Percentiles rank a stretch among this genome's conserved stretches.
These are phyloP conservation scores for Phytophthora tubulina DNA, from an alignment of 352 stramenopile species.

Conservation along the genomic window DNA sequence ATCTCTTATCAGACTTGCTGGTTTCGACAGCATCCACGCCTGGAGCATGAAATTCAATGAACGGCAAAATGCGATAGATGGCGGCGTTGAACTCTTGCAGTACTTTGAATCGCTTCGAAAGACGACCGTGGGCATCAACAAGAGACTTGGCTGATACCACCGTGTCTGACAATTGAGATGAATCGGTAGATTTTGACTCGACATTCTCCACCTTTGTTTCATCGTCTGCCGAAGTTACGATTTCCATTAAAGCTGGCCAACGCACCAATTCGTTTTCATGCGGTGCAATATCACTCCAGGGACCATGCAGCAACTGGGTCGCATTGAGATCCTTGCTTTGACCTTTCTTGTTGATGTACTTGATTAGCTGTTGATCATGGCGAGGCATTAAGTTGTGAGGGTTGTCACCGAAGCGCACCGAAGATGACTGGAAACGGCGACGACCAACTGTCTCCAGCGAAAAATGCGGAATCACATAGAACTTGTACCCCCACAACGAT, in stretches of 20 bases:
- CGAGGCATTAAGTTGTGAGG: conserved; percentile 36
- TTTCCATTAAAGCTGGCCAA: conserved; percentile 76
- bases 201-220: conserved; percentile 14
- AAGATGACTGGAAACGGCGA: conserved; percentile 53
- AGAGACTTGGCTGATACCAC: neutral
- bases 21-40: conserved; percentile 8
- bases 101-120: conserved; percentile 74
- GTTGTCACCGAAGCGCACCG: conserved; percentile 34
- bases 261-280: conserved; percentile 67
- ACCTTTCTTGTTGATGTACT: conserved; percentile 79
- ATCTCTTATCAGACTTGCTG: conserved; percentile 17
- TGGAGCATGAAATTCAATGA: conserved; percentile 48
- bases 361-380: conserved; percentile 74
- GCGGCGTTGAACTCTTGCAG: conserved; percentile 79
- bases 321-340: conserved; percentile 56
- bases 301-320: conserved; percentile 58
- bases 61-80: conserved; percentile 69
- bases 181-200: conserved; percentile 5
- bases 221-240: conserved; percentile 46
- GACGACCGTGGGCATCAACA: conserved; percentile 46
- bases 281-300: conserved; percentile 74
- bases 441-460: conserved; percentile 58
- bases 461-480: conserved; percentile 82
- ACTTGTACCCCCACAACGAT: conserved; percentile 71
- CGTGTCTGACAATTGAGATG: neutral